Conservation (phyloP, 495 filamentous ascomycete genomes). For the Parmelia sp. region DNA sequence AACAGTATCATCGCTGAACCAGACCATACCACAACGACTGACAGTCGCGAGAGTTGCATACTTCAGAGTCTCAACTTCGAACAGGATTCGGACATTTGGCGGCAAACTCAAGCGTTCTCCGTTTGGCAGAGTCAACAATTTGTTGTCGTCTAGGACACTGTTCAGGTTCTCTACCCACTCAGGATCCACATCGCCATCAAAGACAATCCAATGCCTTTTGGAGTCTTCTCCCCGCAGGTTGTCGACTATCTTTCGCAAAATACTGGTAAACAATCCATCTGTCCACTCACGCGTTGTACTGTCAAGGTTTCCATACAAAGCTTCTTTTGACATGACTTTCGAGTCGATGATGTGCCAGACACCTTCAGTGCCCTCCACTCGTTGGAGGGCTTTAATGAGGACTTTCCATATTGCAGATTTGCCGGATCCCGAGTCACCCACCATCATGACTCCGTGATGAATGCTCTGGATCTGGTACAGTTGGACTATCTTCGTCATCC, state of each 20-base stretch:
- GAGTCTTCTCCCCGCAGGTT: slow-evolving; percentile 94
- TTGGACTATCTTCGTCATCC: slow-evolving; percentile 95
- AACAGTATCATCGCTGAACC: slow-evolving; percentile 98
- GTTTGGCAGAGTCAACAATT: slow-evolving; percentile 90
- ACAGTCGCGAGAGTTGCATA: slow-evolving; percentile 97
- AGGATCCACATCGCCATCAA: slow-evolving; percentile 97
- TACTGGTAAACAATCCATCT: slow-evolving; percentile 95
- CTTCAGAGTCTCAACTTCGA: slow-evolving; percentile 96
- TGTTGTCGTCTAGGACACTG: slow-evolving; percentile 98
- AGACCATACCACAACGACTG: slow-evolving; percentile 99
- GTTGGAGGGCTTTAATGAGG: slow-evolving; percentile 85
- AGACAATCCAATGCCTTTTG: slow-evolving; percentile 98
- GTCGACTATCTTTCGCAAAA: slow-evolving; percentile 95
- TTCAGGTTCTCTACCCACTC: slow-evolving; percentile 99
- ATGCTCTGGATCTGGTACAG: slow-evolving; percentile 96
- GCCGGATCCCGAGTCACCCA: slow-evolving; percentile 87
- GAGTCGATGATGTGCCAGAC: slow-evolving; percentile 97
- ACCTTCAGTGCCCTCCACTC: slow-evolving; percentile 83
- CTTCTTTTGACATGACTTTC: slow-evolving; percentile 99
- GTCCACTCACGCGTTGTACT: slow-evolving; percentile 98
- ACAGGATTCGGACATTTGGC: slow-evolving; percentile 96
- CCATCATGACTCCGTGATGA: slow-evolving; percentile 99
- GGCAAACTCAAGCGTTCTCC: slow-evolving; percentile 94
- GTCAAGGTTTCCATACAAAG: slow-evolving; percentile 88
- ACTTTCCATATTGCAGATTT: slow-evolving; percentile 95